Percentiles rank a stretch among this genome's conserved stretches.
Evolutionary conservation across 139 green algal species (phyloP).

Genomic region (Astrephomene gubernaculifera): DNA sequence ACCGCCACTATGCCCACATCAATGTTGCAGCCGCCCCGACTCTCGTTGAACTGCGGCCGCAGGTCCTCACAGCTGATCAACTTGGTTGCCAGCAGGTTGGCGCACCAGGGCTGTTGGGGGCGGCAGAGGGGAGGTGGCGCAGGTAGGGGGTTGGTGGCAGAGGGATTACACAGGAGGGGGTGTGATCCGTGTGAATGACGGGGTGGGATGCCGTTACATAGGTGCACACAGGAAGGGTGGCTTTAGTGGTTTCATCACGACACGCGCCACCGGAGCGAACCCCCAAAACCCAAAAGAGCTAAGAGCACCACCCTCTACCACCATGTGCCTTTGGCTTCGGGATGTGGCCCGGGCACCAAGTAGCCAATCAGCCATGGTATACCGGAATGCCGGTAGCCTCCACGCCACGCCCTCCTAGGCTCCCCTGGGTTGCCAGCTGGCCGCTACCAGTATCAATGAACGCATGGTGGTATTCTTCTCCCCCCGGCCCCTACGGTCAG

Average conservation of each 20-base stretch:
- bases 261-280: too few relatives aligned
- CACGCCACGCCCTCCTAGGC: neutral
- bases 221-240: neutral
- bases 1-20: constrained; percentile 9
- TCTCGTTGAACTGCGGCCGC: constrained; percentile 26
- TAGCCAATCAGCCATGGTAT: neutral
- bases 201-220: neutral
- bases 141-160: neutral
- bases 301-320: neutral
- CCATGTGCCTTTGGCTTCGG: too few relatives aligned
- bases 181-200: neutral
- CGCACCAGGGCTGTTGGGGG: constrained; percentile 16
- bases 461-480: neutral
- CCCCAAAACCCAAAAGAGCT: neutral
- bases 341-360: neutral
- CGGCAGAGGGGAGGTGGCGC: neutral
- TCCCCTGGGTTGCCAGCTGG: neutral
- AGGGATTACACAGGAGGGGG: neutral
- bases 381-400: neutral
- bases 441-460: neutral
- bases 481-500: neutral
- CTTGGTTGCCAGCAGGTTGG: constrained; percentile 30
- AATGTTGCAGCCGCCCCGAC: constrained; percentile 36
- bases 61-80: constrained; percentile 27
- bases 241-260: too few relatives aligned